Evolutionary conservation across 73 alveolate genomes (phyloP).

Genomic region (Blepharisma stoltei): DNA sequence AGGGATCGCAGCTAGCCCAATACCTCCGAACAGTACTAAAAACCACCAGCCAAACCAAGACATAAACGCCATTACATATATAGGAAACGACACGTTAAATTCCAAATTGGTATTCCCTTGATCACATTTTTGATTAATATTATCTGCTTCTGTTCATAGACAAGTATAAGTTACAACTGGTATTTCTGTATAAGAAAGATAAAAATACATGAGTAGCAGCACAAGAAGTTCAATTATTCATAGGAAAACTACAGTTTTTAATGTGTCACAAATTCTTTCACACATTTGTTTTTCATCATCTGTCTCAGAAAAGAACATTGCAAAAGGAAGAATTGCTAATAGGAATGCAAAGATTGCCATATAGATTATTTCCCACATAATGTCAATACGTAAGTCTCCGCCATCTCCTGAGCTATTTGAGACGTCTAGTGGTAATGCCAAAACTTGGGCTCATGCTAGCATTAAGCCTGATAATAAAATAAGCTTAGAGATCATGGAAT

Average conservation of each 20-base stretch:
- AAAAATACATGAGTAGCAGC: constrained; percentile 58
- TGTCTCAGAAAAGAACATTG: constrained; percentile 73
- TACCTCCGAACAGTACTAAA: constrained; percentile 72
- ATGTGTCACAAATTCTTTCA: constrained; percentile 55
- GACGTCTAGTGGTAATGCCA: constrained; percentile 83
- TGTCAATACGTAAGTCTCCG: constrained; percentile 70
- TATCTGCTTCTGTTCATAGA: constrained; percentile 10
- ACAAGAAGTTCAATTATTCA: constrained; percentile 44
- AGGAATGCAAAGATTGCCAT: constrained; percentile 60
- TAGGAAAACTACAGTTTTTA: constrained; percentile 43
- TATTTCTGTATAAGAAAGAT: constrained; percentile 45
- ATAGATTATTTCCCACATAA: constrained; percentile 79
- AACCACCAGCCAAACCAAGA: constrained; percentile 70
- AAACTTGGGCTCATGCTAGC: constrained; percentile 69
- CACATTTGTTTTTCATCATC: constrained; percentile 76
- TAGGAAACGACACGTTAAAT: constrained; percentile 66
- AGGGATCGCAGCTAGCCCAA: constrained; percentile 79
- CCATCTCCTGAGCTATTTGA: constrained; percentile 63
- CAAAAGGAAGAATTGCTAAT: constrained; percentile 67
- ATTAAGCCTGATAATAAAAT: constrained; percentile 49
- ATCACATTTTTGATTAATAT: neutral
- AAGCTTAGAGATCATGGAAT: constrained; percentile 23
- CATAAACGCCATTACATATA: constrained; percentile 69
- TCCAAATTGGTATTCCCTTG: constrained; percentile 28
- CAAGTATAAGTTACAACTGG: constrained; percentile 54